Evolutionary conservation across 2,329 filamentous ascomycete genomes (phyloP).

Genomic region (Fusarium ambrosium): DNA sequence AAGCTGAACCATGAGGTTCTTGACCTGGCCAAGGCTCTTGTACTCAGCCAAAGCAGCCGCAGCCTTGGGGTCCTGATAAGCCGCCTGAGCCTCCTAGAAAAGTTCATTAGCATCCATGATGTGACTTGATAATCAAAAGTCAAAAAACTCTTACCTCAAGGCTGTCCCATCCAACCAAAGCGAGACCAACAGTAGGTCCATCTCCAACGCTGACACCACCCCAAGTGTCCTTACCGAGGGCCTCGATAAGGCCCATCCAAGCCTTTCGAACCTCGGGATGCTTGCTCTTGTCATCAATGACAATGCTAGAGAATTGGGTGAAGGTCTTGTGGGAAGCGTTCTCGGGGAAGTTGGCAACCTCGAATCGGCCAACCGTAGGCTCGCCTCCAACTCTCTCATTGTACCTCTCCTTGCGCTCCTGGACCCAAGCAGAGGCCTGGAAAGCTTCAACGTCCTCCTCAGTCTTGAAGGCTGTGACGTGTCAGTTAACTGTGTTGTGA

Average conservation of each 20-base stretch:
- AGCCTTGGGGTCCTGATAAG: slow-evolving; percentile 19
- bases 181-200: slow-evolving; percentile 15
- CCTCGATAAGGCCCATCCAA: slow-evolving; percentile 7
- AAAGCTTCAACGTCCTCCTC: slow-evolving; percentile 18
- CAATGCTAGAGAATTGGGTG: slow-evolving; percentile 24
- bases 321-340: slow-evolving; percentile 1
- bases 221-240: slow-evolving; percentile 19
- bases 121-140: too few relatives aligned
- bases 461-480: slow-evolving; percentile 18
- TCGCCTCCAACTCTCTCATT: slow-evolving; percentile 1
- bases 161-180: slow-evolving; percentile 22
- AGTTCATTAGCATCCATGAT: background rate
- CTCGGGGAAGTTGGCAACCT: slow-evolving; percentile 18
- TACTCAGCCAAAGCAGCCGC: slow-evolving; percentile 14
- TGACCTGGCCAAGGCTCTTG: slow-evolving; percentile 11
- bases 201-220: slow-evolving; percentile 18
- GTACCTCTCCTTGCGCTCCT: slow-evolving; percentile 21
- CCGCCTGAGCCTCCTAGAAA: slow-evolving; percentile 5
- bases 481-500: background rate
- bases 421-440: slow-evolving; percentile 1
- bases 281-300: slow-evolving; percentile 11
- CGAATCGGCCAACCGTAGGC: slow-evolving; percentile 8
- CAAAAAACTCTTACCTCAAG: too few relatives aligned
- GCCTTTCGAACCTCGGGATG: background rate
- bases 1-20: slow-evolving; percentile 15